A percentile compares a stretch with the other conserved stretches of the same genome.
phyloP scores from a whole-genome alignment of 2,329 filamentous ascomycete species.

The Raffaelea arxii region DNA sequence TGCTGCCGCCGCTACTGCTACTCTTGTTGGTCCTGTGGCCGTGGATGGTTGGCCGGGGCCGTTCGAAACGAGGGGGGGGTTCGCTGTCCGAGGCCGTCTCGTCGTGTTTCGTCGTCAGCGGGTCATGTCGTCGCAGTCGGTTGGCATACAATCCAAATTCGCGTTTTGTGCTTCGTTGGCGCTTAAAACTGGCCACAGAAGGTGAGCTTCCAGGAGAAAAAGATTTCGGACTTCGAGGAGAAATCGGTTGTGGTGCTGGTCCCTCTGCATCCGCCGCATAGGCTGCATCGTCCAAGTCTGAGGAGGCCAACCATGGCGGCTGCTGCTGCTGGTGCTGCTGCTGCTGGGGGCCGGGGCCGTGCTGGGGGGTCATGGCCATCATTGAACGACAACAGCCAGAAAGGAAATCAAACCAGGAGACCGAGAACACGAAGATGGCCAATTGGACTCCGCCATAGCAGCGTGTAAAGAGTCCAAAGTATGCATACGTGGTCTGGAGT shows the following conservation, averaged over 20 bases:
- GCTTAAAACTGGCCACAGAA: background rate
- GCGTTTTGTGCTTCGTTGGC: slow-evolving; percentile 15
- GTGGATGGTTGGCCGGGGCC: slow-evolving; percentile 1
- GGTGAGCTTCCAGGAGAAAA: slow-evolving; percentile 1
- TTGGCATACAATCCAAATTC: slow-evolving; percentile 16
- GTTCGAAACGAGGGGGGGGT: slow-evolving; percentile 8
- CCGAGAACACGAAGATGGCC: too few relatives aligned
- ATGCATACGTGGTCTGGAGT: too few relatives aligned
- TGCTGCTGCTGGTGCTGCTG: background rate
- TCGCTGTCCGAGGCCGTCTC: slow-evolving; percentile 13
- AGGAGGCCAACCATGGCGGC: slow-evolving; percentile 10
- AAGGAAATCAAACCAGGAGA: too few relatives aligned
- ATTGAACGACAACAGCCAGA: background rate
- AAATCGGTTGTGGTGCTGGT: too few relatives aligned
- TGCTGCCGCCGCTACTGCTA: slow-evolving; percentile 5
- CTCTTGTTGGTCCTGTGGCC: slow-evolving; percentile 1
- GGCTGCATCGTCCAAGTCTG: slow-evolving; percentile 14
- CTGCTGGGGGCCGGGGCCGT: background rate
- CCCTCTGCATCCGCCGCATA: slow-evolving; percentile 16
- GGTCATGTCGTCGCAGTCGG: slow-evolving; percentile 16
- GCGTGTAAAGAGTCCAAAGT: background rate
- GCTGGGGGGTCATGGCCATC: background rate
- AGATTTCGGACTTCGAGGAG: slow-evolving; percentile 1
- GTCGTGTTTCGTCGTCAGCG: slow-evolving; percentile 21
- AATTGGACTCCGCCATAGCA: background rate